A percentile compares a stretch with the other conserved stretches of the same genome.
Conservation (phyloP, 345 rosid species). For the Dipteronia dyeriana region DNA sequence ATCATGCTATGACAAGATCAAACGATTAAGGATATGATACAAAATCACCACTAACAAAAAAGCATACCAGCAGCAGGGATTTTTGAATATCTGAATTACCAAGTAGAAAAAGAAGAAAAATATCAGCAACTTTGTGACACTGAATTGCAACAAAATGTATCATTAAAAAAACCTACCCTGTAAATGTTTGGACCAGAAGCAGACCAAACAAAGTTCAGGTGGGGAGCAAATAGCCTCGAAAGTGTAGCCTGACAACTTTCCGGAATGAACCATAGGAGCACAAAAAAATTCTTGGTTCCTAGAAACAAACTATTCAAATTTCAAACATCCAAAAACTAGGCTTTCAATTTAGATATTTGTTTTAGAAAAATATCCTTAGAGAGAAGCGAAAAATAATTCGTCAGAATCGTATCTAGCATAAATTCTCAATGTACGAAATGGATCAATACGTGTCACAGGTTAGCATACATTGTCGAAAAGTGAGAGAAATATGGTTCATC, state of each 20-base stretch:
- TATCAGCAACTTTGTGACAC: not conserved
- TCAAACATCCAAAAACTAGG: not conserved
- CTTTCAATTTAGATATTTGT: not conserved
- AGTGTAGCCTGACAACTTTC: not conserved
- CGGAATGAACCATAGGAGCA: not conserved
- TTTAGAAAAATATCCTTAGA: not conserved
- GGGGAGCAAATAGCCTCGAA: not conserved
- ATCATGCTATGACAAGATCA: not conserved
- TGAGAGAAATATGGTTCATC: not conserved
- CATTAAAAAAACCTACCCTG: not conserved
- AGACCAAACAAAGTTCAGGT: not conserved
- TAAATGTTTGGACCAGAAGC: not conserved
- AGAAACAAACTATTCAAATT: not conserved
- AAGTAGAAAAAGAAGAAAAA: not conserved
- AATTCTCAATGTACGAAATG: not conserved
- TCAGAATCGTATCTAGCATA: not conserved
- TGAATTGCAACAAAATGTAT: not conserved
- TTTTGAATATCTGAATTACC: not conserved
- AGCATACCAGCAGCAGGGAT: not conserved
- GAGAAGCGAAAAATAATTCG: not conserved
- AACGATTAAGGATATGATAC: no score
- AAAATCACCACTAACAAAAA: not conserved
- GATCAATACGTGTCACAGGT: not conserved
- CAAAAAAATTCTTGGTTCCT: not conserved
- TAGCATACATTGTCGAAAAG: not conserved